Evolutionary conservation across 495 filamentous ascomycete genomes (phyloP), one percentile per base, ranked within the genome.

Genomic region (Tuber melanosporum): DNA sequence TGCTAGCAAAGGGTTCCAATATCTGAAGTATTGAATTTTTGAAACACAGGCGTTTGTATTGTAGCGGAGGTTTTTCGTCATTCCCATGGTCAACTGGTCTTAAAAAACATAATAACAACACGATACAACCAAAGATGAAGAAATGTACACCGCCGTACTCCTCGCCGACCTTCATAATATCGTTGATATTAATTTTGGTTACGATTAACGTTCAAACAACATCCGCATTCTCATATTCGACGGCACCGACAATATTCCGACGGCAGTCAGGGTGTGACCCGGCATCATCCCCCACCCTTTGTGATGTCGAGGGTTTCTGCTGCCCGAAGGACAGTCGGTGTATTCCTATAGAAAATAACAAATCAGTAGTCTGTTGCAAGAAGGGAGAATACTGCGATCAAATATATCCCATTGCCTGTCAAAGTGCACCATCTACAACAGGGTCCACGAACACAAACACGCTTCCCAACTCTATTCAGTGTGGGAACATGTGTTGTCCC

Each of bases 281-380:
- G 36, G 66, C 77, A 14, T 14, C 42, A 19, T n/a, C n/a, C 20
- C 72, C 36, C 15, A 70, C 41, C 4, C 70, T 52, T 19, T 83
- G 81, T 52, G 70, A 73, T 1, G 70, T 80, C 43, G 32, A 66
- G 32, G 43, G 44, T 9, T 83, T 79, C 76, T 83, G 82, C 42
- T 83, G 82, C n/a, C 78, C 81, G n/a, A 14, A 46, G 19, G 71
- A 70, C 49, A 80, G 78, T 6, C 76, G 79, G 10, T 83, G 82
- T 66, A 83, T 83, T 26, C 81, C 79, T 15, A 71, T 83, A 14
- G 81, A 83, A 70, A 73, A 72, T 14, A 76, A 57, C 42, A 76
- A 78, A 10, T 76, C 78, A 9, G 82, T 79, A 39, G 79, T 83
- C 57, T 83, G 82, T 52, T 83, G 82, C 73, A 78, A 75, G 12